phyloP scores from a whole-genome alignment of 257 asterid genomes.

The Eucommia ulmoides region DNA sequence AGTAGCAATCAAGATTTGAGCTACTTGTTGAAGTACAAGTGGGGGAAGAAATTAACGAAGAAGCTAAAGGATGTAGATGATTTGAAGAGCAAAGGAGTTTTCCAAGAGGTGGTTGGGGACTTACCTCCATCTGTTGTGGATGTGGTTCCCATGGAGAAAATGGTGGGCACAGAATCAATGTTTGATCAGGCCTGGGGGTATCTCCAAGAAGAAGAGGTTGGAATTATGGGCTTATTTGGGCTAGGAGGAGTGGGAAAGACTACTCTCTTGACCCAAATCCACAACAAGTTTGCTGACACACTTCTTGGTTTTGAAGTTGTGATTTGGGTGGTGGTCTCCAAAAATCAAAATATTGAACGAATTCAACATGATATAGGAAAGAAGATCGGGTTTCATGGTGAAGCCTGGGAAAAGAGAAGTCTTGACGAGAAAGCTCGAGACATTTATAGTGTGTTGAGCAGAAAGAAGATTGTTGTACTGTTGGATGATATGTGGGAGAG shows the following conservation, averaged over 20 bases:
- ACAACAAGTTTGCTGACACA: neutral
- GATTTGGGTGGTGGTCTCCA: neutral
- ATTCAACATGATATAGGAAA: neutral
- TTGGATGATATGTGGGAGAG: neutral
- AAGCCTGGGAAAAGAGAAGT: neutral
- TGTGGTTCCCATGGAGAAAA: neutral
- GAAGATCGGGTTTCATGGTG: neutral
- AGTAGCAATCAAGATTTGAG: conserved; percentile 9
- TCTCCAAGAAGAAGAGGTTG: neutral
- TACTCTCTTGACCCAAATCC: neutral
- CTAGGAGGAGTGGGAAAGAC: conserved; percentile 1
- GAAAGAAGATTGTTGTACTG: neutral
- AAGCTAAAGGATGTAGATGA: neutral
- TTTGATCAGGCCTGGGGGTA: neutral
- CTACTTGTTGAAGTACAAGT: neutral
- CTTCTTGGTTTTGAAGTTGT: neutral
- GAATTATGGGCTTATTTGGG: neutral
- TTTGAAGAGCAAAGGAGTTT: neutral
- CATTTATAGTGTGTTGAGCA: neutral
- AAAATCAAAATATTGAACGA: neutral
- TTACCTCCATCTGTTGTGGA: neutral
- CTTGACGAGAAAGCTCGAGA: neutral
- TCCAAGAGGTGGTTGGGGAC: neutral
- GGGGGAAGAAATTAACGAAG: too few relatives aligned
- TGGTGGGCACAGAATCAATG: neutral